phyloP scores from a whole-genome alignment of 164 flowering plant species.

The Macadamia tetraphylla region DNA sequence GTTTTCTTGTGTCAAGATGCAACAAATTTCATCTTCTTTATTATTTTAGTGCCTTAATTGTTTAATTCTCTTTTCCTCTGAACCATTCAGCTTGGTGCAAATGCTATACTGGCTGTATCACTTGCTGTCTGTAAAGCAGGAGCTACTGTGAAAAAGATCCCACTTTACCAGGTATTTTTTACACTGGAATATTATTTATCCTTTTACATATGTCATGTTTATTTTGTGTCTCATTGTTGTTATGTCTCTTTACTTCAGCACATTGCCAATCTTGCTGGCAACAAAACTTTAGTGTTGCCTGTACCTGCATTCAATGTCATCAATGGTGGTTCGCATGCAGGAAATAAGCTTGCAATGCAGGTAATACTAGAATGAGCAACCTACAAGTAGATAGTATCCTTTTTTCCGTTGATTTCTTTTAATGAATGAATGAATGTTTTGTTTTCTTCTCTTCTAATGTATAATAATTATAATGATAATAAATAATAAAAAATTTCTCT shows the following conservation, averaged over 20 bases:
- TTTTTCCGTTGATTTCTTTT: not conserved
- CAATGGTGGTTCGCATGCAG: constrained; percentile 51
- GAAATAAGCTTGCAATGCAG: constrained; percentile 47
- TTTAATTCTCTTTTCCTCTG: not conserved
- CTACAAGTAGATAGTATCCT: not conserved
- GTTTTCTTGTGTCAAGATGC: not conserved
- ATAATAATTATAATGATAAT: too few species aligned
- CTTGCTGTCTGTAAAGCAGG: constrained; percentile 50
- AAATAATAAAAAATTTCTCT: not conserved
- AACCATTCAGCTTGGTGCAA: constrained; percentile 41
- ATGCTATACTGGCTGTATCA: constrained; percentile 45
- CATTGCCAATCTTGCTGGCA: constrained; percentile 44
- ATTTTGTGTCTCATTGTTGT: not conserved
- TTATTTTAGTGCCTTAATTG: not conserved
- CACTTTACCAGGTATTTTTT: constrained; percentile 34
- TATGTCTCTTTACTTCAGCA: constrained; percentile 20
- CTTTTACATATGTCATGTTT: not conserved
- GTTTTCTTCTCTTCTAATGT: not conserved
- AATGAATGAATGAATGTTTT: not conserved
- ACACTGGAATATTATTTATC: not conserved
- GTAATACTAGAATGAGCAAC: constrained; percentile 10
- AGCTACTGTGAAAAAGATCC: constrained; percentile 35
- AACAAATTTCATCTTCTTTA: not conserved
- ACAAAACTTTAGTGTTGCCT: constrained; percentile 38
- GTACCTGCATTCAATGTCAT: constrained; percentile 52